Conservation (phyloP, 2,329 filamentous ascomycete species). For the Fusarium anguioides region DNA sequence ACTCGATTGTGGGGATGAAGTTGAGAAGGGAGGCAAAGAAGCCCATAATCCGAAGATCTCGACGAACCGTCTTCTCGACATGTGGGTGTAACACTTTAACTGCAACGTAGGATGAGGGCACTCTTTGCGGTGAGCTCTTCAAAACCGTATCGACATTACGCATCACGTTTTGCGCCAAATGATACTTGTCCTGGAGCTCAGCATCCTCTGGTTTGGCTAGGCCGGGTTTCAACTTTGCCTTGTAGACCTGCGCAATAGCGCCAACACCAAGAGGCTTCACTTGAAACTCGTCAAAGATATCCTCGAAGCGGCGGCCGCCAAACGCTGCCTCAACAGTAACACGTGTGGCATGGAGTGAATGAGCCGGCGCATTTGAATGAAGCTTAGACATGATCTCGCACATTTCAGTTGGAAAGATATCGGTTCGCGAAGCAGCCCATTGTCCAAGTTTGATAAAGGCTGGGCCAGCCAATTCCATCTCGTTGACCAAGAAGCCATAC, state of each 20-base stretch:
- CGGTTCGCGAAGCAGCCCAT: conserved; percentile 96
- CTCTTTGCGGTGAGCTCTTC: conserved; percentile 85
- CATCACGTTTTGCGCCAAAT: conserved; percentile 75
- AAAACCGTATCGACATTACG: conserved; percentile 87
- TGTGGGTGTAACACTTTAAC: conserved; percentile 95
- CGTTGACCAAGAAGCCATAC: conserved; percentile 86
- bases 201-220: conserved; percentile 73
- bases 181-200: conserved; percentile 59
- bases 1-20: conserved; percentile 91
- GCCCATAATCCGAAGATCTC: conserved; percentile 92
- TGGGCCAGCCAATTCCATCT: conserved; percentile 93
- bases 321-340: conserved; percentile 85
- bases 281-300: conserved; percentile 97
- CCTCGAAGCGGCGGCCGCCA: conserved; percentile 79
- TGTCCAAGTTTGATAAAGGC: conserved; percentile 99
- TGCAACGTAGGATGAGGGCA: conserved; percentile 92
- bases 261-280: conserved; percentile 91
- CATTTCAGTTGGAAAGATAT: conserved; percentile 95
- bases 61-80: conserved; percentile 88
- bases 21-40: conserved; percentile 91
- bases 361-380: conserved; percentile 93
- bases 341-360: conserved; percentile 84
- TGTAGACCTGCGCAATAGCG: conserved; percentile 98
- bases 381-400: conserved; percentile 94
- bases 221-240: conserved; percentile 86